Evolutionary conservation across 148 eudicot species (phyloP), one percentile per base, ranked within the genome.

Genomic region (Amaranthus hypochondriacus): DNA sequence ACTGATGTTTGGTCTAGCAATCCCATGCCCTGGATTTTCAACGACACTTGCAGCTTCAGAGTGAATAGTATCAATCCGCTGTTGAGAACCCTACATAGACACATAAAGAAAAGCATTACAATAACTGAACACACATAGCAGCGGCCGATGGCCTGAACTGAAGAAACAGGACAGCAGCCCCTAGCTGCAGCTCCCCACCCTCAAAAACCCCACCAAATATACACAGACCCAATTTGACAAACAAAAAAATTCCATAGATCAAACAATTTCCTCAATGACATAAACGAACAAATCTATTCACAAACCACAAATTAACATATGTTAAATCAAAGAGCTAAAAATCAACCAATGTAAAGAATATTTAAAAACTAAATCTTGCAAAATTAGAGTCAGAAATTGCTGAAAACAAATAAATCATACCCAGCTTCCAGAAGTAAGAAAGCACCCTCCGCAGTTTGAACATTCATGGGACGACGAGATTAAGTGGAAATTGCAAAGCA

Each of bases 361-460:
- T 28, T 28, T 28, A 28, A 28, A 28, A 28, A 28, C 39, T 28
- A 47, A 44, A 54, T 50, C 13, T 9, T 48, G 56, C 39, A 28
- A 64, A 66, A 44, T 49, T 61, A 28, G 39, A 28, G 39, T 28
- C 39, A 57, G 4, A 7, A 48, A 52, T 18, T 2, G 13, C 5
- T 28, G 39, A 64, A 74, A 28, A 66, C 28, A 58, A 51, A 55
- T 3, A 52, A 66, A 51, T 11, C 14, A 67, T 73, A 93, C 98
- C 97, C 97, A 66, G 97, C 98, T 89, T 93, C 98, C 42, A 93
- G 68, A 73, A 93, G 96, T 47, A 93, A 72, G 63, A 97, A 81
- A 50, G 98, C 91, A 47, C 91, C 94, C 69, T 93, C 75, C 96
- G 98, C 91, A 63, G 92, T 88, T 75, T 93, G 97, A 51, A 93